These are phyloP conservation scores for Phytophthora pistaciae DNA, from an alignment of 352 stramenopile genomes.

Conservation along the genomic window DNA sequence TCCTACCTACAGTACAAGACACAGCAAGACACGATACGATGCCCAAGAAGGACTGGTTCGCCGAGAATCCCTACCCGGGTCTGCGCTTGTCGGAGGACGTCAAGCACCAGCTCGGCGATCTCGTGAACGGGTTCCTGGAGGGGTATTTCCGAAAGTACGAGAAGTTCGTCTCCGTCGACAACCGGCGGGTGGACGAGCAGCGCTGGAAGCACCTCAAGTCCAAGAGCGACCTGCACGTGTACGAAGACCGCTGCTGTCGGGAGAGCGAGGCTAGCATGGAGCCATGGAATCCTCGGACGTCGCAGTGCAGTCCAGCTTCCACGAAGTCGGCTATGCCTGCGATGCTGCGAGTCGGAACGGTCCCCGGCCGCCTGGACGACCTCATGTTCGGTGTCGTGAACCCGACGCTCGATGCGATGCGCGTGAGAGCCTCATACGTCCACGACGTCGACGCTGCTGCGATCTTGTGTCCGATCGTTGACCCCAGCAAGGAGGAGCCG, in stretches of 20 bases:
- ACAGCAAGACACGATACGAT: constrained; percentile 27
- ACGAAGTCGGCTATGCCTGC: constrained; percentile 12
- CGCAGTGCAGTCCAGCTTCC: not conserved
- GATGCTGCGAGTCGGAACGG: constrained; percentile 32
- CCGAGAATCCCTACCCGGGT: constrained; percentile 39
- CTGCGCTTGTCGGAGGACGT: constrained; percentile 33
- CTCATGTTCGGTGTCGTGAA: constrained; percentile 46
- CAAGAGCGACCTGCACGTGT: constrained; percentile 53
- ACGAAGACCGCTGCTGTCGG: constrained; percentile 29
- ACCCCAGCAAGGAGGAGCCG: constrained; percentile 26
- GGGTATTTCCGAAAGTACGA: constrained; percentile 52
- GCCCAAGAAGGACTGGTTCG: constrained; percentile 31
- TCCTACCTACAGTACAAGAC: not conserved
- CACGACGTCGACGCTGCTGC: constrained; percentile 34
- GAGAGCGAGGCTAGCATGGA: not conserved
- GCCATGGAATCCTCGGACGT: not conserved
- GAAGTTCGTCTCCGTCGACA: constrained; percentile 33
- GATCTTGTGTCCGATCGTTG: constrained; percentile 33
- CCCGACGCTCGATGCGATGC: constrained; percentile 36
- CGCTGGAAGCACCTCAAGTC: constrained; percentile 56
- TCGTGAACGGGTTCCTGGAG: constrained; percentile 41
- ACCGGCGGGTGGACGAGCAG: constrained; percentile 40
- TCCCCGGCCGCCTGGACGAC: constrained; percentile 33
- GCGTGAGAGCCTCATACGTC: constrained; percentile 44
- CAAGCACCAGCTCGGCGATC: constrained; percentile 31